These are phyloP conservation scores for Penicillium paxilli DNA, from an alignment of 495 filamentous ascomycete species.

Conservation along the genomic window DNA sequence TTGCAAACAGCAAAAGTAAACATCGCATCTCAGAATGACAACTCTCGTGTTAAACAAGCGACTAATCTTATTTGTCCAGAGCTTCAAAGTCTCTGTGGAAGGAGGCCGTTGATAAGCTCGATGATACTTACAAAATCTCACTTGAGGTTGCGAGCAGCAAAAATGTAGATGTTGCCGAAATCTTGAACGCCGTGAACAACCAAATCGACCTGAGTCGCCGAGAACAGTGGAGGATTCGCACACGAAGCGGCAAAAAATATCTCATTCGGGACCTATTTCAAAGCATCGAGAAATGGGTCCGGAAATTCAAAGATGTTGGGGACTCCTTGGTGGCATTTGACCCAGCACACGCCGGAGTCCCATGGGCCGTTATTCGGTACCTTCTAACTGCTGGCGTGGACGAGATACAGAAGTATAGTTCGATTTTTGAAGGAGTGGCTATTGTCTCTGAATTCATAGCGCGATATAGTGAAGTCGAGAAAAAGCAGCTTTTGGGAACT, in stretches of 20 bases:
- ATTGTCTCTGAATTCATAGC: not conserved
- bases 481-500: not conserved
- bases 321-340: not conserved
- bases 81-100: too few relatives aligned
- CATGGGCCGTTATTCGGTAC: not conserved
- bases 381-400: not conserved
- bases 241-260: not conserved
- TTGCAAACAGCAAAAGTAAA: too few relatives aligned
- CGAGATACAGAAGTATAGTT: not conserved
- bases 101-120: too few relatives aligned
- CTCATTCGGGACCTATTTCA: not conserved
- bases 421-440: not conserved
- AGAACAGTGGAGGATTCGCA: not conserved
- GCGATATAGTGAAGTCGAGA: not conserved
- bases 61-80: too few relatives aligned
- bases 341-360: not conserved
- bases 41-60: too few relatives aligned
- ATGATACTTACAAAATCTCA: too few relatives aligned
- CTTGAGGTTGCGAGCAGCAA: too few relatives aligned
- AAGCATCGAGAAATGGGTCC: not conserved
- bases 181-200: too few relatives aligned
- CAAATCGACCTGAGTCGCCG: too few relatives aligned
- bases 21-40: too few relatives aligned
- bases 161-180: too few relatives aligned
- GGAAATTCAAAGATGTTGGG: not conserved